A percentile compares a stretch with the other conserved stretches of the same genome.
phyloP scores from a whole-genome alignment of 441 rosid genomes.

The Rhodomyrtus psidioides region DNA sequence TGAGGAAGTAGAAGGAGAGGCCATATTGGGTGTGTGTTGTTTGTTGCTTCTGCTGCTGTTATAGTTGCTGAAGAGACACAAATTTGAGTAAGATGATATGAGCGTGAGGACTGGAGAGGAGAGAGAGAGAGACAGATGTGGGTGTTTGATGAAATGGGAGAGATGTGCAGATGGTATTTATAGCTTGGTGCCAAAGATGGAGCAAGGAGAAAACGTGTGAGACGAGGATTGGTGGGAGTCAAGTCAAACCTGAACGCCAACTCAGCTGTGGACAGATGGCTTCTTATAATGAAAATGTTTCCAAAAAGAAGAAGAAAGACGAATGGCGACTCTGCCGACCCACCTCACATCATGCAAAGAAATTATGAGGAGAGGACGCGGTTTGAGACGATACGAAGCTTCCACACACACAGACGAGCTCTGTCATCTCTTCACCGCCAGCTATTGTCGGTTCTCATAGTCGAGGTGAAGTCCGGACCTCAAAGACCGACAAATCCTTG shows the following conservation, averaged over 20 bases:
- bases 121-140: background rate
- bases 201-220: background rate
- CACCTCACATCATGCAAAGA: background rate
- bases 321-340: background rate
- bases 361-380: background rate
- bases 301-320: background rate
- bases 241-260: background rate
- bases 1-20: background rate
- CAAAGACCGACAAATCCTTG: background rate
- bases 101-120: background rate
- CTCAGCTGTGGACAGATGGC: background rate
- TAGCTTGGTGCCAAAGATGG: background rate
- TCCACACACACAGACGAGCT: background rate
- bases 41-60: background rate
- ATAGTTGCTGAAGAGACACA: background rate
- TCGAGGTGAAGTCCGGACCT: background rate
- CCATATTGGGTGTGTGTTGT: background rate
- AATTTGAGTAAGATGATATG: background rate
- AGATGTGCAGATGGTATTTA: background rate
- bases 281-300: background rate
- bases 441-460: background rate
- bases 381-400: background rate
- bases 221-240: background rate
- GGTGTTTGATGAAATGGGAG: background rate
- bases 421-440: background rate